Evolutionary conservation across 306 rosid genomes (phyloP).

Genomic region (Dalbergia oliveri): DNA sequence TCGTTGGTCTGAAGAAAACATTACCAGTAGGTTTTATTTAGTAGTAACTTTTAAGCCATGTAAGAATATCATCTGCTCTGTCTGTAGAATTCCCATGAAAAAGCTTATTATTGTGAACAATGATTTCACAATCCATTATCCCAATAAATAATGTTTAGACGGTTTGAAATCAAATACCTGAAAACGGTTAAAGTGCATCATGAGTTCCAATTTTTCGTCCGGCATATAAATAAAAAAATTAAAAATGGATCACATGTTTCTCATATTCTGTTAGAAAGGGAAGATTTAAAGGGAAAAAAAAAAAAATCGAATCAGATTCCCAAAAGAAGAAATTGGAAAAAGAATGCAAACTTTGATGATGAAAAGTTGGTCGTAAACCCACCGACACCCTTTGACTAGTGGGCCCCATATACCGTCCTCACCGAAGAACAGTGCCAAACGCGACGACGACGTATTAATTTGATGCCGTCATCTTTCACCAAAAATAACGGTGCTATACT

Average conservation of each 20-base stretch:
- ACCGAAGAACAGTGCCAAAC: conserved; percentile 6
- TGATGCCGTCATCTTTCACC: conserved; percentile 31
- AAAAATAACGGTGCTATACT: neutral
- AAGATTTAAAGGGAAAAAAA: neutral
- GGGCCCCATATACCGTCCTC: conserved; percentile 41
- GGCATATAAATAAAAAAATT: neutral
- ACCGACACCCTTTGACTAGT: conserved; percentile 54
- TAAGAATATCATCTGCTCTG: neutral
- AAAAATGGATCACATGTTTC: conserved; percentile 3
- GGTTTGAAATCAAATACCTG: conserved; percentile 38
- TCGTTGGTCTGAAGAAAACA: neutral
- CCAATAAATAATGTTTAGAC: conserved; percentile 1
- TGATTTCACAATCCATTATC: conserved; percentile 10
- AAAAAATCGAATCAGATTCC: conserved; percentile 35
- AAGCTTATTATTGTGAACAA: conserved; percentile 24
- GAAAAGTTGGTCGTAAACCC: conserved; percentile 43
- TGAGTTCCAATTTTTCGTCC: neutral
- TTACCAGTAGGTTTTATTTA: neutral
- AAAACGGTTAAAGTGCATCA: conserved; percentile 44
- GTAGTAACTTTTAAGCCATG: neutral
- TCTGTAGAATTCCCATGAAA: neutral
- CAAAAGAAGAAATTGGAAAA: conserved; percentile 9
- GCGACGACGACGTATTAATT: conserved; percentile 37
- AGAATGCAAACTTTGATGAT: conserved; percentile 29
- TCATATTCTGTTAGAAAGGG: conserved; percentile 22